Conservation (phyloP, 306 rosid species). For the Oemleria cerasiformis region DNA sequence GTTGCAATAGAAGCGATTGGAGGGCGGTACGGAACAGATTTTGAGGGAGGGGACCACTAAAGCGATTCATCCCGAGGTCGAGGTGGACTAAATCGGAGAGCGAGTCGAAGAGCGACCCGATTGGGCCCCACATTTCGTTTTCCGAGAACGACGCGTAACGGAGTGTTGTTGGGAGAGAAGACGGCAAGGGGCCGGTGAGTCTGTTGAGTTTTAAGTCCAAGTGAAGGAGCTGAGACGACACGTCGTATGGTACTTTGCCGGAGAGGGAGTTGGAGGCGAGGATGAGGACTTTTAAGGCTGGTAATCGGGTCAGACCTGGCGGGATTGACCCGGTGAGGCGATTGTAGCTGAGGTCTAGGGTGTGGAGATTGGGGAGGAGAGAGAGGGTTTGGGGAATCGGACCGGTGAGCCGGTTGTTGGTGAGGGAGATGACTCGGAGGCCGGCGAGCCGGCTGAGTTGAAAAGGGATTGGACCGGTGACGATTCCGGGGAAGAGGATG, state of each 20-base stretch:
- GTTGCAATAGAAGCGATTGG: slow-evolving; percentile 52
- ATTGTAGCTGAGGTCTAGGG: slow-evolving; percentile 75
- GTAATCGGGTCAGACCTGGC: slow-evolving; percentile 38
- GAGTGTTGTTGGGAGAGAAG: slow-evolving; percentile 48
- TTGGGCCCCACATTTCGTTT: slow-evolving; percentile 57
- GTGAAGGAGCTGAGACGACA: slow-evolving; percentile 55
- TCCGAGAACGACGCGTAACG: slow-evolving; percentile 62
- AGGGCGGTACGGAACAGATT: slow-evolving; percentile 45
- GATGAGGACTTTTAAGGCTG: slow-evolving; percentile 49
- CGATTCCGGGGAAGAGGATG: slow-evolving; percentile 70
- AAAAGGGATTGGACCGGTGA: slow-evolving; percentile 64
- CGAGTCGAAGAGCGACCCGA: slow-evolving; percentile 41
- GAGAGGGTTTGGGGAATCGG: slow-evolving; percentile 47
- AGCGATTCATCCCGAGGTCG: slow-evolving; percentile 55
- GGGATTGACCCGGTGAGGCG: slow-evolving; percentile 59
- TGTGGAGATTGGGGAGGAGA: slow-evolving; percentile 52
- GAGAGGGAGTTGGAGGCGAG: slow-evolving; percentile 51
- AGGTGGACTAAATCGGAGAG: slow-evolving; percentile 52
- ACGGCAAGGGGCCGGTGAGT: slow-evolving; percentile 46
- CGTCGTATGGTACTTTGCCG: slow-evolving; percentile 30
- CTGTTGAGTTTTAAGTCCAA: slow-evolving; percentile 50
- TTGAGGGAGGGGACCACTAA: slow-evolving; percentile 61
- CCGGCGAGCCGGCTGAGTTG: slow-evolving; percentile 44
- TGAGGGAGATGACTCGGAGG: slow-evolving; percentile 65
- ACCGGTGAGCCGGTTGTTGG: slow-evolving; percentile 70